Evolutionary conservation across 805 yeast genomes (phyloP).

Genomic region (Grigorovia humatica): DNA sequence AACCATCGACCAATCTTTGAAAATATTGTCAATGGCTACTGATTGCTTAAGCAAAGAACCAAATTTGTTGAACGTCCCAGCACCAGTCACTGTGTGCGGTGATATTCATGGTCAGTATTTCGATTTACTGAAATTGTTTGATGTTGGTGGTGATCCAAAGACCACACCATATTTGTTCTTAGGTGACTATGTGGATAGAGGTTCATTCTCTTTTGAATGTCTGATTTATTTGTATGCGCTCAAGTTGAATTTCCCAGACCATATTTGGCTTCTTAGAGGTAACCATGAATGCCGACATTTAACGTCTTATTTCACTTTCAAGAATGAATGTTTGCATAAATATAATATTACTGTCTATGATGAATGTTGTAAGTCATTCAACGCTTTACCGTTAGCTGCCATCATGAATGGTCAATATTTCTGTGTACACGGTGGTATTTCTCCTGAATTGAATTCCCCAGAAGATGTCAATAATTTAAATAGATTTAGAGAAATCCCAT

Average conservation of each 20-base stretch:
- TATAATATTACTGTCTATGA: constrained; percentile 58
- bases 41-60: constrained; percentile 59
- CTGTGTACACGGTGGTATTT: constrained; percentile 93
- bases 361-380: constrained; percentile 67
- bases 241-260: constrained; percentile 63
- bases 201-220: constrained; percentile 80
- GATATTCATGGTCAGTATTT: constrained; percentile 95
- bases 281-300: constrained; percentile 92
- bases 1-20: constrained; percentile 55
- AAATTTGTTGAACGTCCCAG: constrained; percentile 67
- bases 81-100: constrained; percentile 94
- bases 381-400: constrained; percentile 84
- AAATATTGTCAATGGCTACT: constrained; percentile 58
- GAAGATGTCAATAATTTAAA: constrained; percentile 60
- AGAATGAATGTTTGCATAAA: constrained; percentile 81
- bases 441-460: constrained; percentile 67
- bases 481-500: constrained; percentile 87
- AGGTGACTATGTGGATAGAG: constrained; percentile 95
- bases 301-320: constrained; percentile 89
- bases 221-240: constrained; percentile 65
- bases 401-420: constrained; percentile 88
- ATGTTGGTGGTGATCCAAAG: constrained; percentile 84
- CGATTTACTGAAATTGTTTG: constrained; percentile 82
- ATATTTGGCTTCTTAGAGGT: constrained; percentile 79
- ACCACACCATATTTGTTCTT: constrained; percentile 69